phyloP scores from a whole-genome alignment of 2,329 filamentous ascomycete species.

The Huntiella decipiens region DNA sequence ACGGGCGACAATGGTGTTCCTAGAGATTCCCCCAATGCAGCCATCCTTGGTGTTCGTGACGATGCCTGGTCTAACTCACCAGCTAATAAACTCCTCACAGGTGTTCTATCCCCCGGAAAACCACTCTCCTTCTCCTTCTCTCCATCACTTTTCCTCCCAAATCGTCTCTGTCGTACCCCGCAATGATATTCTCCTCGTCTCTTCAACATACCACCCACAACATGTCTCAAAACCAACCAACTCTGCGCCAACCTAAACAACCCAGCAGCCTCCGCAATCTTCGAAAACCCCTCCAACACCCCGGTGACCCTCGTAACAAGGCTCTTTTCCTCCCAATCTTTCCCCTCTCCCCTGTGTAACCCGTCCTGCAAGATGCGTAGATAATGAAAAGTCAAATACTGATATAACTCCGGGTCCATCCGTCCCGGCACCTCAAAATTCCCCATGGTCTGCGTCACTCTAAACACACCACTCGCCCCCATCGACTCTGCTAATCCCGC shows the following conservation, averaged over 20 bases:
- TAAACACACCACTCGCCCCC: constrained; percentile 36
- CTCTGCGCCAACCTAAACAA: constrained; percentile 44
- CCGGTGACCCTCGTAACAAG: constrained; percentile 28
- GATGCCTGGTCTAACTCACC: too few relatives aligned
- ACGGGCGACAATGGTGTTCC: too few relatives aligned
- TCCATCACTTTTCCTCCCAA: too few relatives aligned
- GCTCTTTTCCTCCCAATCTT: constrained; percentile 13
- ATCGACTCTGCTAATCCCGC: constrained; percentile 40
- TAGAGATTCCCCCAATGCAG: too few relatives aligned
- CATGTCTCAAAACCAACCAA: constrained; percentile 41
- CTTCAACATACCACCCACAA: constrained; percentile 32
- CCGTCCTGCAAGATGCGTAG: constrained; percentile 31
- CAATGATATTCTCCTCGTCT: constrained; percentile 39
- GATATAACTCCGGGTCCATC: constrained; percentile 31
- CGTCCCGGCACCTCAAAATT: constrained; percentile 37
- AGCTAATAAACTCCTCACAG: too few relatives aligned
- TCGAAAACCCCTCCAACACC: constrained; percentile 38
- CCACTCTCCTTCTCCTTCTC: too few relatives aligned
- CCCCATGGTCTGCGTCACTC: constrained; percentile 42
- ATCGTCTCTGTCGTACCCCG: constrained; percentile 9
- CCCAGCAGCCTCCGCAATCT: constrained; percentile 34
- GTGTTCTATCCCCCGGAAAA: too few relatives aligned
- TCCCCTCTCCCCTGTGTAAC: constrained; percentile 16
- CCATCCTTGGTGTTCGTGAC: too few relatives aligned
- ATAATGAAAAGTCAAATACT: constrained; percentile 37